Evolutionary conservation across 148 eudicot genomes (phyloP).

Genomic region (Arbutus unedo): DNA sequence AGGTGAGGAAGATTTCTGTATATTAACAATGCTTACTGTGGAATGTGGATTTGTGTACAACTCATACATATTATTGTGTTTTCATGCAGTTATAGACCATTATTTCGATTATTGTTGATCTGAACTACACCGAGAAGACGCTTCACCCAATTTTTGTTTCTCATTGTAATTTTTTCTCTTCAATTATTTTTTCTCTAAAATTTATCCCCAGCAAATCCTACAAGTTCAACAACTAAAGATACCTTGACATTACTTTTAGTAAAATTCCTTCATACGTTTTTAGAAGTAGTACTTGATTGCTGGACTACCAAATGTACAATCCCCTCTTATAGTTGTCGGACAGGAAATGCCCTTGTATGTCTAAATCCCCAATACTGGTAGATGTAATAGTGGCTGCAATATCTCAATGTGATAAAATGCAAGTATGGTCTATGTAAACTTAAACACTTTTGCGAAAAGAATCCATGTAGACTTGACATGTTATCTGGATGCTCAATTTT

Average conservation of each 20-base stretch:
- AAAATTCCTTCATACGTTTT: neutral
- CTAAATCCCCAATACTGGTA: neutral
- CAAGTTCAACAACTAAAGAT: neutral
- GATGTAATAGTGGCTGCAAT: neutral
- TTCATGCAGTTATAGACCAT: constrained; percentile 67
- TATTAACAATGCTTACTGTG: too few relatives aligned
- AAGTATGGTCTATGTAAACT: neutral
- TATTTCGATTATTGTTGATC: constrained; percentile 77
- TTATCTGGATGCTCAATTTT: neutral
- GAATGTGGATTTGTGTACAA: neutral
- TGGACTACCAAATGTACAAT: neutral
- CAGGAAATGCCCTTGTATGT: neutral
- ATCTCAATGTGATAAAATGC: neutral
- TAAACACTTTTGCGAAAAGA: neutral
- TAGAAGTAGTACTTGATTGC: neutral
- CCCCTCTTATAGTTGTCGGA: neutral
- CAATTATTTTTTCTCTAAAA: neutral
- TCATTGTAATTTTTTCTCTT: neutral
- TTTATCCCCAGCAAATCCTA: neutral
- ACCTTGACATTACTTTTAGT: neutral
- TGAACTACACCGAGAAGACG: constrained; percentile 98
- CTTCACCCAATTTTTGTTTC: constrained; percentile 21
- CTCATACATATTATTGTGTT: neutral
- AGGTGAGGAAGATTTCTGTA: neutral
- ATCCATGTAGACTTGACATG: neutral